phyloP scores from a whole-genome alignment of 768 basidiomycete species.

The Phanerochaete carnosa region DNA sequence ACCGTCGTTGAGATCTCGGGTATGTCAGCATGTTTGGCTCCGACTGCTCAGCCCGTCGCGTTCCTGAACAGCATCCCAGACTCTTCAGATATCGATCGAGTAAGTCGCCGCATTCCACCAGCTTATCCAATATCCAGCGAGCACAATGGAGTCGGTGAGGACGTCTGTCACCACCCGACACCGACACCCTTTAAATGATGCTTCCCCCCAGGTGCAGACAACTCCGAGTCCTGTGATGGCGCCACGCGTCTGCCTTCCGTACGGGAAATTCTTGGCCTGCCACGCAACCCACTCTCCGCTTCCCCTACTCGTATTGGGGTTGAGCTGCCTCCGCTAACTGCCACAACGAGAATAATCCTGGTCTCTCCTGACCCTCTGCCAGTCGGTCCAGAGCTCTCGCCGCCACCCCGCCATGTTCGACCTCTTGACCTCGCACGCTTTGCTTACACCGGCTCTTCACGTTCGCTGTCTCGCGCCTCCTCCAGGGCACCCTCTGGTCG shows the following conservation, averaged over 20 bases:
- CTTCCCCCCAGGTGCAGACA: neutral
- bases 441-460: constrained; percentile 28
- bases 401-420: constrained; percentile 17
- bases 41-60: neutral
- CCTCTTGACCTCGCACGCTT: constrained; percentile 32
- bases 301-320: no score
- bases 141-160: no score
- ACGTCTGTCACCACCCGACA: no score
- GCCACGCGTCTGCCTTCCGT: constrained; percentile 7
- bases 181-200: no score
- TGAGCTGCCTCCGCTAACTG: neutral
- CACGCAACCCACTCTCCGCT: neutral
- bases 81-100: neutral
- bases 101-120: neutral
- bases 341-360: neutral
- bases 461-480: constrained; percentile 3
- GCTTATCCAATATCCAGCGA: no score
- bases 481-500: neutral
- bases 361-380: neutral
- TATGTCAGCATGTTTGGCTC: constrained; percentile 4
- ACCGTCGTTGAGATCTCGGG: constrained; percentile 23
- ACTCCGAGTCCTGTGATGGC: constrained; percentile 6
- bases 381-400: constrained; percentile 6
- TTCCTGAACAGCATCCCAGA: neutral
- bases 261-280: constrained; percentile 9